These are phyloP conservation scores for Stephania yunnanensis DNA, from an alignment of 164 flowering plant genomes.

Conservation along the genomic window DNA sequence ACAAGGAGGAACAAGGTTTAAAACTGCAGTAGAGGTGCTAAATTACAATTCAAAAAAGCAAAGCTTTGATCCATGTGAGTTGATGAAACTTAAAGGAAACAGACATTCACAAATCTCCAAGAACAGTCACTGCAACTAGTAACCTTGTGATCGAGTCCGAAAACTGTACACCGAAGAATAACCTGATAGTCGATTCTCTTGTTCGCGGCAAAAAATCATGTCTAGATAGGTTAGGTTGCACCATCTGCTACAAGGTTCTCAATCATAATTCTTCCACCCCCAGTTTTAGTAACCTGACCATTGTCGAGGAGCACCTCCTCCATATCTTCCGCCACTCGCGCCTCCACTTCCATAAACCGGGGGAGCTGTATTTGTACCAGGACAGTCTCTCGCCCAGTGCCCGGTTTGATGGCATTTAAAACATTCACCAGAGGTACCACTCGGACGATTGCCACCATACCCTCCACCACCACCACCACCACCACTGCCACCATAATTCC, in stretches of 20 bases:
- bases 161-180: neutral
- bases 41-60: neutral
- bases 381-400: conserved; percentile 81
- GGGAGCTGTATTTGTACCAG: conserved; percentile 27
- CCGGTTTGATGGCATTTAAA: conserved; percentile 73
- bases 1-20: neutral
- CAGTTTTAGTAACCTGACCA: conserved; percentile 25
- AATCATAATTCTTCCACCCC: no score
- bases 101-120: neutral
- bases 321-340: conserved; percentile 26
- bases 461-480: conserved; percentile 38
- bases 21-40: neutral
- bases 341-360: conserved; percentile 37
- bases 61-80: neutral
- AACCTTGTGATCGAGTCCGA: neutral
- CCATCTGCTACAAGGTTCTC: neutral
- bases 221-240: neutral
- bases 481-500: conserved; percentile 56
- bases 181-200: neutral
- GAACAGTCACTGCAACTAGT: neutral
- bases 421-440: conserved; percentile 40
- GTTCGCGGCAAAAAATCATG: neutral
- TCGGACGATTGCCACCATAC: conserved; percentile 13
- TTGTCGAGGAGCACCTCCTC: conserved; percentile 28
- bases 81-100: neutral